Base-by-base conservation (phyloP, 768 basidiomycete species). In the Candolleomyces eurysporus region DNA sequence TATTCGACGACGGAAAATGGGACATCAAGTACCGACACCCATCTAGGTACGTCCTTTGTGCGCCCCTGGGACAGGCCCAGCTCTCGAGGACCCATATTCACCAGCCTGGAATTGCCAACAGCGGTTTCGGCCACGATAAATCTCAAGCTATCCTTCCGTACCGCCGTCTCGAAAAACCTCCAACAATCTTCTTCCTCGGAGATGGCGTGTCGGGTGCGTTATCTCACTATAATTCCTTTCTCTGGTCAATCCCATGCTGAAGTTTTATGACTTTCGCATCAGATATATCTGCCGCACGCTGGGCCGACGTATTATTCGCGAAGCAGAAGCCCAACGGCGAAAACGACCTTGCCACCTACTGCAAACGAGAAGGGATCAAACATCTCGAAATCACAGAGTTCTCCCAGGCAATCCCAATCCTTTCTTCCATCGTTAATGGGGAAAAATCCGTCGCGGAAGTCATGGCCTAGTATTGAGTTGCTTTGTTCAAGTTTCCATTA, bases 71-170 rank as follows among this genome's bases (percentile, higher is more conserved):
- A 57, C 39, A 40, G 40, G 45, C 4, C 30, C 45, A 22, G 5
- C 48, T 17, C 46, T 21, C 46, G 32, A 32, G 9, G 66, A 50
- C 32, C 21, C 45, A 22, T 42, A 16, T 43, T 45, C 21, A 48
- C 36, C 17, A 31, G 46, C 4, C 26, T 26, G 26, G 26, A 26
- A 36, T 5, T 36, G 36, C 36, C 36, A 11, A 36, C 11, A 94
- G 93, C 68, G 86, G 84, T 0, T 98, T 84, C 68, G 97, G 97
- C 0, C 97, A 99, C 71, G 97, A 99, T 76, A 99, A 99, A 77
- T 94, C 91, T 7, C 90, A 89, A 66, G 94, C 96, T 2, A 98
- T 98, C 66, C 77, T 96, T 39, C 96, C 93, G 0, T 99, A 98
- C 76, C 81, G 87, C n/a, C 76, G 79, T 46, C 80, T 96, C 48